phyloP scores from a whole-genome alignment of 2,329 filamentous ascomycete genomes.

The Exophiala dermatitidis region DNA sequence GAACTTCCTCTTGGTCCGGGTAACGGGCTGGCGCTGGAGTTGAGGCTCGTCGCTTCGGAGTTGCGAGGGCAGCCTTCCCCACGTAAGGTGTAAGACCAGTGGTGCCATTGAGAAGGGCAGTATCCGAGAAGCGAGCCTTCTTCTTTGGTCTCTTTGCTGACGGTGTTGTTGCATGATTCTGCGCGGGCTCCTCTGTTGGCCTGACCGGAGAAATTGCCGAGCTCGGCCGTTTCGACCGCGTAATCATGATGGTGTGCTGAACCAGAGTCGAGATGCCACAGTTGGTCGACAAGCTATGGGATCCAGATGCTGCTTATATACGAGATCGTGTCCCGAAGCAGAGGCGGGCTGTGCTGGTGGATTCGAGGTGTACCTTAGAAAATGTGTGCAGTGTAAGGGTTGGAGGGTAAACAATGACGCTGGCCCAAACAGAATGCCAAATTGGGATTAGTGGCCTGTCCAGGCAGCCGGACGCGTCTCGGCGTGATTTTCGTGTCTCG shows the following conservation, averaged over 20 bases:
- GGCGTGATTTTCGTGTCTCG: not conserved
- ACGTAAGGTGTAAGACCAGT: conserved; percentile 43
- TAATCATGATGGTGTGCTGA: not conserved
- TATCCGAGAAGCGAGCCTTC: conserved; percentile 42
- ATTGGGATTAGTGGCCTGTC: not conserved
- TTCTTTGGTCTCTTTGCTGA: conserved; percentile 31
- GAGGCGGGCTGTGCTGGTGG: too few species aligned
- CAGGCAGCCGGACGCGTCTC: conserved; percentile 1
- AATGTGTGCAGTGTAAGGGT: not conserved
- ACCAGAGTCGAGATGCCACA: not conserved
- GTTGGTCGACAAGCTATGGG: too few species aligned
- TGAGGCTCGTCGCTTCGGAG: conserved; percentile 24
- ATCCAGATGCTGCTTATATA: too few species aligned
- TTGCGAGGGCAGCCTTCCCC: conserved; percentile 34
- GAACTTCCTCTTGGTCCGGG: conserved; percentile 32
- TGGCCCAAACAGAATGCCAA: conserved; percentile 13
- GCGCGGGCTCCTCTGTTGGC: not conserved
- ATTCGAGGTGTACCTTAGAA: too few species aligned
- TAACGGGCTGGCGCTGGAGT: conserved; percentile 28
- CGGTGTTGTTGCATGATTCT: conserved; percentile 18
- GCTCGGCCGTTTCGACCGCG: conserved; percentile 21
- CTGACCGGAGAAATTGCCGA: conserved; percentile 23
- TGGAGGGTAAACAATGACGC: conserved; percentile 1
- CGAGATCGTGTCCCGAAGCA: too few species aligned
- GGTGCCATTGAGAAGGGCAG: conserved; percentile 28